Base-by-base conservation (phyloP, 495 filamentous ascomycete species). In the Pyronema domesticum region DNA sequence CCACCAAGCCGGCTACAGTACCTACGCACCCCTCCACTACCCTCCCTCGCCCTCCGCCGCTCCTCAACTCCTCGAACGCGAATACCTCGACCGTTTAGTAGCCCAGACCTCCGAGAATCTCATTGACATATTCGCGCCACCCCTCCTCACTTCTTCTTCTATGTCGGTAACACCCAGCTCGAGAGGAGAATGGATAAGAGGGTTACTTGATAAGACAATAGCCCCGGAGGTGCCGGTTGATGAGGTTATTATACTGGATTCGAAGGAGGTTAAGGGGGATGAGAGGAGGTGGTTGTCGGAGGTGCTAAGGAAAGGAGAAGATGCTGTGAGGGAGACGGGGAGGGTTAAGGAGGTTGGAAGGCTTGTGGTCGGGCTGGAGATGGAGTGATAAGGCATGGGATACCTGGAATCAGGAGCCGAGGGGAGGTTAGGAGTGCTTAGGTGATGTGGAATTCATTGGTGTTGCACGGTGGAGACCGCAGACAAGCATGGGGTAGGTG, bases 41-140 rank as follows among this genome's bases (percentile, higher is more conserved):
- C 58, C 44, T 45, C 62, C 37, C 34, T 55, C n/a, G 46, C 61
- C n/a, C 55, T 60, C 52, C 55, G 54, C 54, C 36, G 40, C 56
- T 13, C 45, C 47, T 10, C 23, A 61, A 17, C 55, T 54, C 23
- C 57, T 64, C n/a, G 62, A 64, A 37, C 62, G 62, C 55, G 62
- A 64, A 58, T 64, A 64, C 49, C 62, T 64, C 39, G 62, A 64
- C 19, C 62, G 62, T 14, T 48, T 64, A 9, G 62, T 64, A 34
- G 62, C 61, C 6, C 62, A 64, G 34, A 64, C 62, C 7, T 64
- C 62, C 3, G 62, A 64, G 44, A 66, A 65, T 44, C 64, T 66
- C 10, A 66, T 66, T 19, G 64, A 66, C 42, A 66, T 66, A 18
- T 66, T 66, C 44, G 63, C 63, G 5, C 60, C 63, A 19, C 63